Percentiles rank a stretch among this genome's conserved stretches.
phyloP scores from a whole-genome alignment of 2,329 filamentous ascomycete species.

The Onygena corvina region DNA sequence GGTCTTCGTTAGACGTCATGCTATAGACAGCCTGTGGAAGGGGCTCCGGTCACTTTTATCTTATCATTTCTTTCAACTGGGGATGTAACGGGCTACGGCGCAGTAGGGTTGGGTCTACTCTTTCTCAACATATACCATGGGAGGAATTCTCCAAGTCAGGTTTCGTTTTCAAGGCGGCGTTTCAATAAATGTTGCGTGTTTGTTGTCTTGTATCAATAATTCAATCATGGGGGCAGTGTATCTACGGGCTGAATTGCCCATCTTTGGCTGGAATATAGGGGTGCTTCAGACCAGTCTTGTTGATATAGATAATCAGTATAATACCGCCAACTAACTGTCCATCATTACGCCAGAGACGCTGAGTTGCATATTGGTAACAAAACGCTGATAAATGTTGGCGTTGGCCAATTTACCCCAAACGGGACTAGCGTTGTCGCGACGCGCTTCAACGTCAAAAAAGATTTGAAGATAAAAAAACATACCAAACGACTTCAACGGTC shows the following conservation, averaged over 20 bases:
- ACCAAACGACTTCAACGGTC: not conserved
- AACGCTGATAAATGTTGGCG: too few species aligned
- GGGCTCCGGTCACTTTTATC: not conserved
- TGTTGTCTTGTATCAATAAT: slow-evolving; percentile 3
- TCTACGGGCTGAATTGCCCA: too few species aligned
- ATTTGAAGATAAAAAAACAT: not conserved
- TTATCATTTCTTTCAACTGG: not conserved
- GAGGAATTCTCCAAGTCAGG: not conserved
- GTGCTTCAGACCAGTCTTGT: not conserved
- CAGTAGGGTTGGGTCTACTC: not conserved
- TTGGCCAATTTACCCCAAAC: slow-evolving; percentile 1
- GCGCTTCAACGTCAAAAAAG: not conserved
- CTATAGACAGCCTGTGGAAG: not conserved
- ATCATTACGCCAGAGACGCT: too few species aligned
- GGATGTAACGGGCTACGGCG: not conserved
- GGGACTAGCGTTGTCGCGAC: not conserved
- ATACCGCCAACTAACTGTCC: not conserved
- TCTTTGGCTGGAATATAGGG: not conserved
- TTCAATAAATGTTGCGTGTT: not conserved
- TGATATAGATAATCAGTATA: not conserved
- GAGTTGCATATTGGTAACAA: too few species aligned
- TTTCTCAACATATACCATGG: slow-evolving; percentile 1
- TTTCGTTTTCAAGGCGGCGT: not conserved
- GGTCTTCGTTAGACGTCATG: slow-evolving; percentile 2
- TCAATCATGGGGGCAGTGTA: not conserved